Evolutionary conservation across 2,329 filamentous ascomycete species (phyloP).

Genomic region (Trichoderma sp.): DNA sequence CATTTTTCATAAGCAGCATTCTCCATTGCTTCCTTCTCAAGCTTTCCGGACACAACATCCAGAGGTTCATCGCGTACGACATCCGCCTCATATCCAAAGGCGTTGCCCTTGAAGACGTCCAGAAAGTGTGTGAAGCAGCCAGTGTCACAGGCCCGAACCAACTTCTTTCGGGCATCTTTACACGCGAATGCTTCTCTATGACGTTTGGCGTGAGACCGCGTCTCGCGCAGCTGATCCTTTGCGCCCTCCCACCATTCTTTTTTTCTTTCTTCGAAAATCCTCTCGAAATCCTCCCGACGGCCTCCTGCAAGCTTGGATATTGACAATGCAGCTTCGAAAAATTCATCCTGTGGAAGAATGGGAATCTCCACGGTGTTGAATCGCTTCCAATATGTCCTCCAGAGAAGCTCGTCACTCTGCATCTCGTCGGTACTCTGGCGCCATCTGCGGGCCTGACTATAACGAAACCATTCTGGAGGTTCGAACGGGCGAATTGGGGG

Average conservation of each 20-base stretch:
- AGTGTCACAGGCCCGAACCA: not conserved
- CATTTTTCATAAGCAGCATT: no score
- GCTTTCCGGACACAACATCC: not conserved
- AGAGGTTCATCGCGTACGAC: not conserved
- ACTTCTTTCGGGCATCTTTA: not conserved
- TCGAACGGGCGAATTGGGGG: no score
- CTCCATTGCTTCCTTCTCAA: no score
- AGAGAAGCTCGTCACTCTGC: not conserved
- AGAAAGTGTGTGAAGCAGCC: not conserved
- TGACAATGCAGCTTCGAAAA: not conserved
- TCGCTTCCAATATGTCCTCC: not conserved
- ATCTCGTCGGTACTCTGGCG: no score
- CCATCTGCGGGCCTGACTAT: no score
- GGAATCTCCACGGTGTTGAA: constrained; percentile 8
- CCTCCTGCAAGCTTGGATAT: not conserved
- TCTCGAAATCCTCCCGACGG: not conserved
- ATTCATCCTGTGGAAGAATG: not conserved
- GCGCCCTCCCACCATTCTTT: not conserved
- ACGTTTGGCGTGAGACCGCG: not conserved
- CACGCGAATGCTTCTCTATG: not conserved
- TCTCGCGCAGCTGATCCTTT: not conserved
- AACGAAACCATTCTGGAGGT: no score
- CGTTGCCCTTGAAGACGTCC: not conserved
- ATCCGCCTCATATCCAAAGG: not conserved
- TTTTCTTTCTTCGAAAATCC: not conserved